Conservation (phyloP, 768 basidiomycete species). For the Brasilioporus rufonigricans region DNA sequence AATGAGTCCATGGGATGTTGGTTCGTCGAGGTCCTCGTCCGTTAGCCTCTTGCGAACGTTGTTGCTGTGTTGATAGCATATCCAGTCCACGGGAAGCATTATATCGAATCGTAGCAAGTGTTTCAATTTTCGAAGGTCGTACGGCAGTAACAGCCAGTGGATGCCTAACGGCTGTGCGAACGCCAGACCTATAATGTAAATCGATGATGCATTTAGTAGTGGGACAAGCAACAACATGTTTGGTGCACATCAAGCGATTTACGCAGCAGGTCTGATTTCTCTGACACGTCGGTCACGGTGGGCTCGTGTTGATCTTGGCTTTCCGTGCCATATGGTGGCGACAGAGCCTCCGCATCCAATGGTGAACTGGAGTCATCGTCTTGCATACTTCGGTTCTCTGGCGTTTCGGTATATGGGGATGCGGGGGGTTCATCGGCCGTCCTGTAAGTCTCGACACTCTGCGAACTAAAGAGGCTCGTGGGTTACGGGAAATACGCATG, state of each 20-base stretch:
- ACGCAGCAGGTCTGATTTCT: not conserved
- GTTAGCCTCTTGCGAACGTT: slow-evolving; percentile 25
- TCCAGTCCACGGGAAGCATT: slow-evolving; percentile 39
- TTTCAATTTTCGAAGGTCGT: slow-evolving; percentile 25
- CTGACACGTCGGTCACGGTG: not conserved
- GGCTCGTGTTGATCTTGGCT: too few relatives aligned
- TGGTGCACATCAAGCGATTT: not conserved
- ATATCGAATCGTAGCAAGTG: slow-evolving; percentile 46
- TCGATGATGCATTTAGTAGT: not conserved
- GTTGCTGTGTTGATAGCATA: slow-evolving; percentile 16
- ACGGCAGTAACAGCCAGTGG: slow-evolving; percentile 46
- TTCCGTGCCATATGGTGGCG: not conserved
- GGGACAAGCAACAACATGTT: too few relatives aligned
- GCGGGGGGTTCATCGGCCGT: too few relatives aligned
- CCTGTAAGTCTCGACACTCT: too few relatives aligned
- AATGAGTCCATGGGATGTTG: slow-evolving; percentile 38
- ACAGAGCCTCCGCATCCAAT: not conserved
- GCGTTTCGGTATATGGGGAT: too few relatives aligned
- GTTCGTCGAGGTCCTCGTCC: slow-evolving; percentile 37
- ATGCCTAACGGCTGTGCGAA: slow-evolving; percentile 25
- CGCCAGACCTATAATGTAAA: not conserved
- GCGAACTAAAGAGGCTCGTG: too few relatives aligned
- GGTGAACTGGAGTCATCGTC: not conserved
- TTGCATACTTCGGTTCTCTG: not conserved
- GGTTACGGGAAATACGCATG: too few relatives aligned